Conservation (phyloP, 192 early-diverging fungal genomes). For the Coemansia sp. region DNA sequence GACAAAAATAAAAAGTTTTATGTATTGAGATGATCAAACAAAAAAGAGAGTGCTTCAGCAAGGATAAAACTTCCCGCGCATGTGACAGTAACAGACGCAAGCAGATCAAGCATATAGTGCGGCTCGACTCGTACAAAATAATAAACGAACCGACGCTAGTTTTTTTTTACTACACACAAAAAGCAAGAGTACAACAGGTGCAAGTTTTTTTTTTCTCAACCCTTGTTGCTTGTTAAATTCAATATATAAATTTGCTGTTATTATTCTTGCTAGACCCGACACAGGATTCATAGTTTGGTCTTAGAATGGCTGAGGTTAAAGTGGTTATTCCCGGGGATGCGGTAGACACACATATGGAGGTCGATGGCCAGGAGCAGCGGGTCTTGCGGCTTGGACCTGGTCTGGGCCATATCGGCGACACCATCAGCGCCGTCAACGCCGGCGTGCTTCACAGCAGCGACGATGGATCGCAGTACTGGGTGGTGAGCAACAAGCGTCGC, state of each 20-base stretch:
- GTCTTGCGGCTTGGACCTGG: conserved; percentile 82
- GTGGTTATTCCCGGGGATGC: conserved; percentile 47
- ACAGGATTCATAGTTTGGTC: background rate
- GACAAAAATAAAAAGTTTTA: background rate
- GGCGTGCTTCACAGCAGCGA: conserved; percentile 67
- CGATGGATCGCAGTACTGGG: conserved; percentile 70
- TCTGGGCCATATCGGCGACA: conserved; percentile 66
- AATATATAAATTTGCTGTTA: no score
- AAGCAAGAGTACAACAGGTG: no score
- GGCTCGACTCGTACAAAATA: no score
- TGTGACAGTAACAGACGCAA: no score
- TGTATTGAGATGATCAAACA: background rate
- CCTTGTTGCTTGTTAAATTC: no score
- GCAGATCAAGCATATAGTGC: no score
- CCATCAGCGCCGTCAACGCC: conserved; percentile 68
- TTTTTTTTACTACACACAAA: no score
- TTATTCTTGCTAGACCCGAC: no score
- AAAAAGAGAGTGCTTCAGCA: background rate
- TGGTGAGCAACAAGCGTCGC: conserved; percentile 81
- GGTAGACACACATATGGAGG: conserved; percentile 28
- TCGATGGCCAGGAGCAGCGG: conserved; percentile 19
- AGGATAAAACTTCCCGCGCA: no score
- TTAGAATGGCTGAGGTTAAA: conserved; percentile 26
- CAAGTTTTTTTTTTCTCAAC: no score
- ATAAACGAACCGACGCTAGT: no score